phyloP scores from a whole-genome alignment of 352 stramenopile genomes.

The Phytophthora meadii region DNA sequence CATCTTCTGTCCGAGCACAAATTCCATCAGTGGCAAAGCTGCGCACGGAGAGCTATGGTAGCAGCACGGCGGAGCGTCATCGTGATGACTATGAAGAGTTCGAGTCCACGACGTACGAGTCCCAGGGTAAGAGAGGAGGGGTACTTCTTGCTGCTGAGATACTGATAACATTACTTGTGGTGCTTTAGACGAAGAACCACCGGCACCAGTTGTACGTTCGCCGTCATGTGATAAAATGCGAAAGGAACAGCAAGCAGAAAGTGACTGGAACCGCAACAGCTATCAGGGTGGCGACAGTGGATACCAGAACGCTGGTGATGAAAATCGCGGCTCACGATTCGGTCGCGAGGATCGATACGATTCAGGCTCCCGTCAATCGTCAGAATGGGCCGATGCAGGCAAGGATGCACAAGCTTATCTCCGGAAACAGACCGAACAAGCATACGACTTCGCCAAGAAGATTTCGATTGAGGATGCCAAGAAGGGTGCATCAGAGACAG shows the following conservation, averaged over 20 bases:
- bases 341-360: constrained; percentile 47
- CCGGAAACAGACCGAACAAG: constrained; percentile 85
- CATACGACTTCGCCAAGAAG: constrained; percentile 90
- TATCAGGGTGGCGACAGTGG: constrained; percentile 32
- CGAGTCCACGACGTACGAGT: constrained; percentile 61
- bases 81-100: constrained; percentile 66
- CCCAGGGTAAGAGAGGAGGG: constrained; percentile 38
- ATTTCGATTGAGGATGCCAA: constrained; percentile 89
- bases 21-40: constrained; percentile 19
- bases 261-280: constrained; percentile 32
- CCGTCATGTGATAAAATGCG: constrained; percentile 29
- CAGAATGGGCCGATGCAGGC: constrained; percentile 44
- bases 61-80: constrained; percentile 24
- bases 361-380: constrained; percentile 18
- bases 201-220: constrained; percentile 19
- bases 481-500: constrained; percentile 79
- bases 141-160: not conserved
- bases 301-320: constrained; percentile 29
- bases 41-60: constrained; percentile 34
- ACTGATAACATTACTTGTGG: constrained; percentile 2
- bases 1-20: not conserved
- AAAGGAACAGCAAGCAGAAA: constrained; percentile 31
- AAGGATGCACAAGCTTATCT: constrained; percentile 73
- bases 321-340: constrained; percentile 19
- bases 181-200: constrained; percentile 44